Percentiles rank a stretch among this genome's conserved stretches.
Conservation (phyloP, 306 rosid species). For the Leucaena leucocephala region DNA sequence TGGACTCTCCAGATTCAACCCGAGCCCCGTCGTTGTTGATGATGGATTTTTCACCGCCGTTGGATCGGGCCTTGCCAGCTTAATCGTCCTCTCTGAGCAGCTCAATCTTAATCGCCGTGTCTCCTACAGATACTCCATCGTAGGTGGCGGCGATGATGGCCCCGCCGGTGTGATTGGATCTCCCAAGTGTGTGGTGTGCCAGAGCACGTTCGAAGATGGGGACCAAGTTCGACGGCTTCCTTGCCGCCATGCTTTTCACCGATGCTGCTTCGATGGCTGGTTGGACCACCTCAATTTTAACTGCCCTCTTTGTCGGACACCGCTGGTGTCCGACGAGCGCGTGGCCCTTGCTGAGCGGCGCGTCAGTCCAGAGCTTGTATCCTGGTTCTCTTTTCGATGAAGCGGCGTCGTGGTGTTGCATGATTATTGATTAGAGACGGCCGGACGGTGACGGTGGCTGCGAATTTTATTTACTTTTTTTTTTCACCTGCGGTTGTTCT, state of each 20-base stretch:
- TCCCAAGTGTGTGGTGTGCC: slow-evolving; percentile 69
- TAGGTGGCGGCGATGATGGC: slow-evolving; percentile 7
- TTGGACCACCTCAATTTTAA: slow-evolving; percentile 74
- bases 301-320: slow-evolving; percentile 85
- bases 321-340: slow-evolving; percentile 55
- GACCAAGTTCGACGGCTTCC: slow-evolving; percentile 76
- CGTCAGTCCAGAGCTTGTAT: slow-evolving; percentile 54
- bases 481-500: slow-evolving; percentile 22
- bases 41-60: slow-evolving; percentile 47
- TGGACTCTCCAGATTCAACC: slow-evolving; percentile 49
- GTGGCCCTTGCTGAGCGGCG: slow-evolving; percentile 53
- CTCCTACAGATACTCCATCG: slow-evolving; percentile 43
- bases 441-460: background rate
- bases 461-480: slow-evolving; percentile 22
- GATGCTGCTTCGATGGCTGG: slow-evolving; percentile 83
- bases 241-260: slow-evolving; percentile 85
- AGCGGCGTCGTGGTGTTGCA: slow-evolving; percentile 20
- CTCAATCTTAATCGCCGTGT: slow-evolving; percentile 58
- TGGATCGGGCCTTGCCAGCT: slow-evolving; percentile 75
- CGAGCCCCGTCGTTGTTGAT: slow-evolving; percentile 40
- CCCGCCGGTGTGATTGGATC: background rate
- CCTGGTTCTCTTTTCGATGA: slow-evolving; percentile 67
- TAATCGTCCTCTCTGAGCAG: slow-evolving; percentile 76
- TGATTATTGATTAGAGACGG: background rate
- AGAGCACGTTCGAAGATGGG: slow-evolving; percentile 53